Evolutionary conservation across 257 asterid genomes (phyloP).

Genomic region (Solanum pinnatisectum): DNA sequence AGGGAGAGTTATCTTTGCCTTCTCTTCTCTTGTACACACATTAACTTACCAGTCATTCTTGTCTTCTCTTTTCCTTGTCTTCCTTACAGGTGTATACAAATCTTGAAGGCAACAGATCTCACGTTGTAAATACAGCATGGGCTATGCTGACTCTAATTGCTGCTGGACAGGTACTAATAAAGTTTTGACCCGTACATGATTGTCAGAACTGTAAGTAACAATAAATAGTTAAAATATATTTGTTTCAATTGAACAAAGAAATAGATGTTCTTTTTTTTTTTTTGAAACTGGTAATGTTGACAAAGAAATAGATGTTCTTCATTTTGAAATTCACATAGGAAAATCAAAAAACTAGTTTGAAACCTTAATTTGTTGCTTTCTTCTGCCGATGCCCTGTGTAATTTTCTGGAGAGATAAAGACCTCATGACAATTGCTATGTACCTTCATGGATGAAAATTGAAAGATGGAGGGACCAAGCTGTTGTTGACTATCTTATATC

Average conservation of each 20-base stretch:
- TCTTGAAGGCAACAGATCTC: conserved; percentile 75
- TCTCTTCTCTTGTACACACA: neutral
- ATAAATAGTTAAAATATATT: neutral
- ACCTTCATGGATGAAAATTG: neutral
- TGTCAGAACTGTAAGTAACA: neutral
- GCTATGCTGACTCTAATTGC: conserved; percentile 76
- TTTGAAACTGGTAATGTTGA: neutral
- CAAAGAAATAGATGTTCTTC: neutral
- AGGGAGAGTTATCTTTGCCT: neutral
- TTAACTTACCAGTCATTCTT: conserved; percentile 1
- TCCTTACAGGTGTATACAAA: conserved; percentile 64
- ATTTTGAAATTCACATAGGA: neutral
- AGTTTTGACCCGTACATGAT: neutral
- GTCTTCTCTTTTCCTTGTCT: conserved; percentile 1
- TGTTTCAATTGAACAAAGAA: neutral
- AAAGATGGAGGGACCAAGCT: neutral
- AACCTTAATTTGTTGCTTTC: neutral
- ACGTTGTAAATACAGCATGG: conserved; percentile 91
- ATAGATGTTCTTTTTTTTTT: neutral
- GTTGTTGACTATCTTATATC: neutral
- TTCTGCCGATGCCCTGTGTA: neutral
- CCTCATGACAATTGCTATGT: neutral
- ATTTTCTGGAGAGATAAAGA: neutral
- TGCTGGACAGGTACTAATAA: conserved; percentile 72
- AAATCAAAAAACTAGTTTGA: neutral